These are phyloP conservation scores for Rhynchosporium graminicola DNA, from an alignment of 2,329 filamentous ascomycete genomes.

Conservation along the genomic window DNA sequence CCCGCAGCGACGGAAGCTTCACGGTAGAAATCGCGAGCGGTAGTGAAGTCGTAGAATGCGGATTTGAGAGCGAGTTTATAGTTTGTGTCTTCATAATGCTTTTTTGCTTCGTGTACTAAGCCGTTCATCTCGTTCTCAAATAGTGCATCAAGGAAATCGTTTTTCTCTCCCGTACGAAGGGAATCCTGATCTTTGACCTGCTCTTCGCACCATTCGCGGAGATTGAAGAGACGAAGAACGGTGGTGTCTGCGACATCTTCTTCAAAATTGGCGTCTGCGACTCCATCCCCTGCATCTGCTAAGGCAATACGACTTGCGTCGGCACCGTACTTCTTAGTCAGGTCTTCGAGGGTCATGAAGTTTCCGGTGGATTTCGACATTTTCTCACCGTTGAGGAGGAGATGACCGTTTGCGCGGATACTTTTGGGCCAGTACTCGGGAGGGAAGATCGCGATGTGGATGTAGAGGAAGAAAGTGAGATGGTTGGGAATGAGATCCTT, in stretches of 20 bases:
- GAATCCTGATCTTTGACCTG: conserved; percentile 68
- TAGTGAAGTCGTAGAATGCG: conserved; percentile 87
- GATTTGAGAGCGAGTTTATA: conserved; percentile 88
- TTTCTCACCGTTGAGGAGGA: conserved; percentile 95
- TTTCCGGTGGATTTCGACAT: conserved; percentile 98
- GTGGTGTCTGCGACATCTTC: conserved; percentile 91
- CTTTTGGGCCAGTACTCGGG: conserved; percentile 85
- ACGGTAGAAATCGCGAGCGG: conserved; percentile 86
- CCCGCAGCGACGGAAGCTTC: conserved; percentile 75
- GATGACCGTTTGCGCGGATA: conserved; percentile 87
- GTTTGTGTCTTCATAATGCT: conserved; percentile 76
- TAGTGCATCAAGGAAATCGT: conserved; percentile 80
- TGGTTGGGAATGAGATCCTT: conserved; percentile 95
- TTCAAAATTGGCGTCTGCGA: conserved; percentile 96
- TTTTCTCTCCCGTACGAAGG: conserved; percentile 74
- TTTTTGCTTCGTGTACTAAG: conserved; percentile 74
- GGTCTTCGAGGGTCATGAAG: conserved; percentile 87
- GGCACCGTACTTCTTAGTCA: conserved; percentile 89
- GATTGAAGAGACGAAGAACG: conserved; percentile 78
- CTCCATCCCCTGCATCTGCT: conserved; percentile 90
- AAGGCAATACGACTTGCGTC: conserved; percentile 90
- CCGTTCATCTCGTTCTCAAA: conserved; percentile 93
- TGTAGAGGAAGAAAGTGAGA: conserved; percentile 93
- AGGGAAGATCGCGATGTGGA: conserved; percentile 87
- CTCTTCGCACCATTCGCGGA: conserved; percentile 93